These are phyloP conservation scores for Aspergillus cristatus DNA, from an alignment of 495 filamentous ascomycete species.

Conservation along the genomic window DNA sequence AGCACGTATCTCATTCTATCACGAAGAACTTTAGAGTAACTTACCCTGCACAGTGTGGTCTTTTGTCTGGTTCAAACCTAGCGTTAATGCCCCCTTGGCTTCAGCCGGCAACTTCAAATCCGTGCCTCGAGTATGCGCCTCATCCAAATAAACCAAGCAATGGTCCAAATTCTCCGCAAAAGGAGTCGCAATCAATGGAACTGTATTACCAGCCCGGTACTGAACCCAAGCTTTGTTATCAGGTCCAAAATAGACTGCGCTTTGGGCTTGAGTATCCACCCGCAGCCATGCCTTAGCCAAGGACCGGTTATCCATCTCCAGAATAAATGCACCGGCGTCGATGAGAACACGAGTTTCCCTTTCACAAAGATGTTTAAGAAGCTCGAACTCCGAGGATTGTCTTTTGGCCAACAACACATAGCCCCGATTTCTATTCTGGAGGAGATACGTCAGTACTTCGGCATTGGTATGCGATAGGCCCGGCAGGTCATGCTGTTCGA, in stretches of 20 bases:
- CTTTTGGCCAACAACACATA: constrained; percentile 1
- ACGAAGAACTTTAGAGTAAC: constrained; percentile 15
- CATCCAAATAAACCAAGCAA: constrained; percentile 64
- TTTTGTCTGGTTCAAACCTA: constrained; percentile 57
- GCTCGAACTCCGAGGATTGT: constrained; percentile 5
- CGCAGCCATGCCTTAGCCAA: constrained; percentile 41
- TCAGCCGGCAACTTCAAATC: constrained; percentile 55
- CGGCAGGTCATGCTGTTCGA: constrained; percentile 48
- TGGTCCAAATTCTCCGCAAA: constrained; percentile 46
- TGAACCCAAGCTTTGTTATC: constrained; percentile 35
- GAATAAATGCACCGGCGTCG: constrained; percentile 61
- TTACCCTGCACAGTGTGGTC: constrained; percentile 66
- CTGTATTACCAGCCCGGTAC: constrained; percentile 30
- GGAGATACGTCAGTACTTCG: constrained; percentile 46
- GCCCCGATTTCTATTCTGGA: constrained; percentile 19
- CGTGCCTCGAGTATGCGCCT: constrained; percentile 66
- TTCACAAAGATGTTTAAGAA: constrained; percentile 35
- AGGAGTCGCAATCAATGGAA: constrained; percentile 47
- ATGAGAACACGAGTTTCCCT: constrained; percentile 47
- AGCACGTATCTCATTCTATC: constrained; percentile 3
- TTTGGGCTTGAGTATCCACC: constrained; percentile 30
- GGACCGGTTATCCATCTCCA: constrained; percentile 48
- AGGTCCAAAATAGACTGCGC: constrained; percentile 47
- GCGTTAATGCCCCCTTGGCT: constrained; percentile 58
- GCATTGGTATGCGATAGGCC: constrained; percentile 55